phyloP scores from a whole-genome alignment of 305 asterid genomes.

The Fraxinus angustifolia region DNA sequence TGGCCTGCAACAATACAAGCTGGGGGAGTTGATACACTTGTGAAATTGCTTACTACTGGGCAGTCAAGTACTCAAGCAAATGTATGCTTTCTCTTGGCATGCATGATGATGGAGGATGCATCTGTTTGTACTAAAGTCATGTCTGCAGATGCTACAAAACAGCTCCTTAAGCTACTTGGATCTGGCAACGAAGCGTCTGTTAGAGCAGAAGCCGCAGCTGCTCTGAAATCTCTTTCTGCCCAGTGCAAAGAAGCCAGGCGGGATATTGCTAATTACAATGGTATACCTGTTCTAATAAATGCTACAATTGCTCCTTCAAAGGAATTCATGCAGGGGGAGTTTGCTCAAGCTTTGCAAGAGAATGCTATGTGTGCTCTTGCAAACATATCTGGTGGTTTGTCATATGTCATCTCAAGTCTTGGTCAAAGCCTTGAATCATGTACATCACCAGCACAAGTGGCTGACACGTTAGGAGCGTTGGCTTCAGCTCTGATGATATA shows the following conservation, averaged over 20 bases:
- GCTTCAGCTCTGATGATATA: conserved; percentile 99
- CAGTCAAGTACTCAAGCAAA: conserved; percentile 88
- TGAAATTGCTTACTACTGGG: conserved; percentile 81
- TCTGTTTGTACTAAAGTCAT: conserved; percentile 78
- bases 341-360: conserved; percentile 99
- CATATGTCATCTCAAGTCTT: conserved; percentile 92
- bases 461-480: conserved; percentile 95
- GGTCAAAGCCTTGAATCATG: conserved; percentile 99
- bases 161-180: conserved; percentile 83
- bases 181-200: conserved; percentile 88
- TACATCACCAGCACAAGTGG: conserved; percentile 86
- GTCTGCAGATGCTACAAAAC: conserved; percentile 82
- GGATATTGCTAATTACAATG: conserved; percentile 82
- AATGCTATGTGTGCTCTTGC: conserved; percentile 99
- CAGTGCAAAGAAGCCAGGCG: conserved; percentile 88
- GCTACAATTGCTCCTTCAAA: conserved; percentile 99
- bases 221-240: conserved; percentile 95
- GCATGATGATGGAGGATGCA: conserved; percentile 97
- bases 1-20: conserved; percentile 82
- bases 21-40: conserved; percentile 92
- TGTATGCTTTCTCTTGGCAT: conserved; percentile 93
- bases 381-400: conserved; percentile 95
- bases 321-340: conserved; percentile 99
- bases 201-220: conserved; percentile 97
- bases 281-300: conserved; percentile 90